Percentiles rank a stretch among this genome's conserved stretches.
phyloP scores from a whole-genome alignment of 441 rosid genomes.

The Breynia disticha region DNA sequence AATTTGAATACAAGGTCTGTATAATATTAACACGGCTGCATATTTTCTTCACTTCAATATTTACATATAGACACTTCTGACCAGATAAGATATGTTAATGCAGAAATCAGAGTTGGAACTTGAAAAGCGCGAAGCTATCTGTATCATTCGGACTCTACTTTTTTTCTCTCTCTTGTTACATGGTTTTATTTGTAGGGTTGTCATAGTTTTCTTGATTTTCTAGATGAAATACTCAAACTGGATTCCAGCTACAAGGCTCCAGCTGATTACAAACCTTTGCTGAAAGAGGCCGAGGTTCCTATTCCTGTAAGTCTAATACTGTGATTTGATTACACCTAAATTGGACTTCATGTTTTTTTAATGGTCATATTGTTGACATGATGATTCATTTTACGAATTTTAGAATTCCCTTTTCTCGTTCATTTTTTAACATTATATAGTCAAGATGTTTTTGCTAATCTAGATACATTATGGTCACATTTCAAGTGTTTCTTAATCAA shows the following conservation, averaged over 20 bases:
- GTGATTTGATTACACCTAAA: neutral
- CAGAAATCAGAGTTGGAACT: constrained; percentile 58
- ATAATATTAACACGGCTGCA: constrained; percentile 2
- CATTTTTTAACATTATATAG: neutral
- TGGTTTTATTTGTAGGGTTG: neutral
- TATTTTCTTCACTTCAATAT: constrained; percentile 6
- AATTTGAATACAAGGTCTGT: constrained; percentile 23
- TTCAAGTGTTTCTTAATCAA: neutral
- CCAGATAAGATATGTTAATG: constrained; percentile 19
- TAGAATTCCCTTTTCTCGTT: too few species aligned
- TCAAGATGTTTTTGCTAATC: neutral
- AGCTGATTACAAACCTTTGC: constrained; percentile 67
- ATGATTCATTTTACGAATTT: too few species aligned
- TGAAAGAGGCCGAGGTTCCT: constrained; percentile 66
- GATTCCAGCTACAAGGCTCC: constrained; percentile 82
- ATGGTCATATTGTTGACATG: too few species aligned
- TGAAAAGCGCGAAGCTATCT: constrained; percentile 71
- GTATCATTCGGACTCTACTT: constrained; percentile 27
- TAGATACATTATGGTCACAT: neutral
- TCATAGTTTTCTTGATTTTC: constrained; percentile 13
- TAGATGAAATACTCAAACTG: constrained; percentile 78
- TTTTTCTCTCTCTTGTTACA: constrained; percentile 1
- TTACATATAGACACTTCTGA: constrained; percentile 11
- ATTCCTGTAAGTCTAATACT: constrained; percentile 53
- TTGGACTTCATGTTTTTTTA: too few species aligned